Evolutionary conservation across 805 yeast genomes (phyloP), one percentile per base, ranked within the genome.

Genomic region (Dipodascus geniculatus): DNA sequence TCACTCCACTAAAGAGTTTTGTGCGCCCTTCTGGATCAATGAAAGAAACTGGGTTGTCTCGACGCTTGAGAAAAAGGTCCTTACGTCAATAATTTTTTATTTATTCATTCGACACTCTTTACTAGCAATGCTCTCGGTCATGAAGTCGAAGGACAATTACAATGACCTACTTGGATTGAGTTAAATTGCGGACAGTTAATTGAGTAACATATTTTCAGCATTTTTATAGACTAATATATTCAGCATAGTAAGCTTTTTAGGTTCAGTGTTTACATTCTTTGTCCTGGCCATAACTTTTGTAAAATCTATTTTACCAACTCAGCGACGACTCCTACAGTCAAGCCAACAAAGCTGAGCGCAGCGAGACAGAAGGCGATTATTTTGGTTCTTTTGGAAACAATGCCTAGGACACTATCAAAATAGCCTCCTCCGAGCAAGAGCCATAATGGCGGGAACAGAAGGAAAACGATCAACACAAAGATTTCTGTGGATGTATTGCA

Each of bases 391-490:
- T 60, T 54, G 33, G 69, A 65, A 1, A 71, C 54, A 31, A 58
- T 61, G 3, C 75, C 75, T 2, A 62, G 55, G 2, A 58, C 55
- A 2, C 52, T 31, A 54, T 71, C 75, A 42, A 69, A 60, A 55
- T 59, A 64, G 4, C 75, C 75, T 1, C 60, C 53, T n/a, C 67
- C 71, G 47, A 71, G 55, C 3, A 71, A 63, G 35, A 71, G 53
- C 71, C 71, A 70, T 23, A 63, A 51, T 17, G 74, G 74, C 2
- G 75, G 75, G 55, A 71, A 69, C 22, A 59, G 28, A 0, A 28
- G 33, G 11, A 28, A 28, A 28, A 28, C 33, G 11, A 28, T 28
- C 33, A 28, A 28, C 33, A 28, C 33, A 28, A 28, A 28, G 6
- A 11, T 28, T 28, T 28, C 33, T 28, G 33, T 28, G 33, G 33